A percentile compares a stretch with the other conserved stretches of the same genome.
Conservation (phyloP, 345 rosid genomes). For the Eucalyptus sp. region DNA sequence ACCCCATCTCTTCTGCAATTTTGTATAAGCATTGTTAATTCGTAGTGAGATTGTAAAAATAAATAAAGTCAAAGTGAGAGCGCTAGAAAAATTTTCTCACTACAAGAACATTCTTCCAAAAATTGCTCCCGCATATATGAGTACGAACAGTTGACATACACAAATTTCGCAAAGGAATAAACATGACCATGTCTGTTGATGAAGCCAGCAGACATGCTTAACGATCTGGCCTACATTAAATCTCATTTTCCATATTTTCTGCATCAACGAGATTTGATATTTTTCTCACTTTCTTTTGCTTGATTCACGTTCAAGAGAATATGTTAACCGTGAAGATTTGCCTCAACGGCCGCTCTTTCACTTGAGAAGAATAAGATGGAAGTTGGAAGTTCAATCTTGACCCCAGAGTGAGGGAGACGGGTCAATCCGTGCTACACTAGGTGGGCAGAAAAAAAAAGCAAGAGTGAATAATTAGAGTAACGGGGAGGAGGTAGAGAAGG, state of each 20-base stretch:
- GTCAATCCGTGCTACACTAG: neutral
- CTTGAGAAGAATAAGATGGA: neutral
- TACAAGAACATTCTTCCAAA: neutral
- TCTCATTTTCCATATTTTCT: neutral
- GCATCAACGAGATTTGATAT: neutral
- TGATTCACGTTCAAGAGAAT: neutral
- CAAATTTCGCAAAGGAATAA: no score
- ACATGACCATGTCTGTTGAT: neutral
- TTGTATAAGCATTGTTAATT: neutral
- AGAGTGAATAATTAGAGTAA: neutral
- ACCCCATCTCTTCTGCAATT: slow-evolving; percentile 12
- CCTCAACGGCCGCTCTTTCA: neutral
- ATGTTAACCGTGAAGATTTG: neutral
- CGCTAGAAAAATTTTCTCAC: fast-evolving
- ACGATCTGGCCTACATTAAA: neutral
- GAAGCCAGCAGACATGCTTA: neutral
- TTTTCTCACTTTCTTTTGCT: neutral
- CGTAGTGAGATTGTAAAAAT: neutral
- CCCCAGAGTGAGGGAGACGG: neutral
- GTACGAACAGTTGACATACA: neutral
- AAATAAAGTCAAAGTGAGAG: neutral
- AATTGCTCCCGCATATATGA: neutral
- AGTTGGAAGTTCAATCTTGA: neutral
- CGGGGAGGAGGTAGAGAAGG: neutral
- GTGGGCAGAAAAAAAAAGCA: neutral